A percentile compares a stretch with the other conserved stretches of the same genome.
phyloP scores from a whole-genome alignment of 805 yeast species.

The Wickerhamomyces silvicola region DNA sequence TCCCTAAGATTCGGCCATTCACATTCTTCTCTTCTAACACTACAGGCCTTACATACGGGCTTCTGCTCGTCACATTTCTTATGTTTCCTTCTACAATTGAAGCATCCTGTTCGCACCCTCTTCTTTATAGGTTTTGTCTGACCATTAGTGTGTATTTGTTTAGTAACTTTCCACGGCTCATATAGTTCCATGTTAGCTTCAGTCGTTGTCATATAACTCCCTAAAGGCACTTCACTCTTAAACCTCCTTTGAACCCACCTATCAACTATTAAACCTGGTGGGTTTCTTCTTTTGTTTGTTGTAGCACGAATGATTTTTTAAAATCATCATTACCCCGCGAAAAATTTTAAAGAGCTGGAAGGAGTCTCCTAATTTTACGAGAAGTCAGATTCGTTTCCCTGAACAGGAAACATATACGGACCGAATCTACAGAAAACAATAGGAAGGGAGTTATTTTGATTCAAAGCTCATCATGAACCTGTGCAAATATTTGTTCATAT shows the following conservation, averaged over 20 bases:
- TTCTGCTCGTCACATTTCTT: conserved; percentile 51
- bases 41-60: conserved; percentile 40
- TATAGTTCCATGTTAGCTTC: not conserved
- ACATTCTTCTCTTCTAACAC: conserved; percentile 27
- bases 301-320: too few relatives aligned
- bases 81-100: conserved; percentile 46
- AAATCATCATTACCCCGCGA: too few relatives aligned
- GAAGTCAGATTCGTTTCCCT: not conserved
- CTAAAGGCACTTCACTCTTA: too few relatives aligned
- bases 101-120: conserved; percentile 39
- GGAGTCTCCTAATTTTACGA: not conserved
- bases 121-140: not conserved
- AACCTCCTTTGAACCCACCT: too few relatives aligned
- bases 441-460: conserved; percentile 1
- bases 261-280: too few relatives aligned
- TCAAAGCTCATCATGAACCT: too few relatives aligned
- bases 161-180: not conserved
- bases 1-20: conserved; percentile 23
- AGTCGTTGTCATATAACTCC: too few relatives aligned
- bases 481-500: too few relatives aligned
- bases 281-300: too few relatives aligned
- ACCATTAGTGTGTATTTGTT: not conserved
- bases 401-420: too few relatives aligned
- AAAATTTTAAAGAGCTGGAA: too few relatives aligned
- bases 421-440: too few relatives aligned